A percentile compares a stretch with the other conserved stretches of the same genome.
phyloP scores from a whole-genome alignment of 2,329 filamentous ascomycete genomes.

The Ceratocystis eucalypticola region DNA sequence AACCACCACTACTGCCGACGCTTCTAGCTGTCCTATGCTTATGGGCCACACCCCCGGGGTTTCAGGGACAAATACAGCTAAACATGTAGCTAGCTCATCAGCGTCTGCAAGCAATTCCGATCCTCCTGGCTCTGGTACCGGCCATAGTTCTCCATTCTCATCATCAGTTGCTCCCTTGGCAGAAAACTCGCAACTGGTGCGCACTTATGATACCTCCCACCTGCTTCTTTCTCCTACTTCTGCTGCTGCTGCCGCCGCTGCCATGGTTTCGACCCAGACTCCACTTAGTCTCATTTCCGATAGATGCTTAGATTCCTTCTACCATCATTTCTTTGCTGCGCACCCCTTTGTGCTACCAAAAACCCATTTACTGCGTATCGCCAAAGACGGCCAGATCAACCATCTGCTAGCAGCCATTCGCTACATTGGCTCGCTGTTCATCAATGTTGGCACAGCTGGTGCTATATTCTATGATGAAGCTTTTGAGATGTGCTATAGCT shows the following conservation, averaged over 20 bases:
- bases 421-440: slow-evolving; percentile 43
- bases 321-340: slow-evolving; percentile 42
- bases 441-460: slow-evolving; percentile 35
- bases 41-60: slow-evolving; percentile 29
- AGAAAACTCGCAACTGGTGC: slow-evolving; percentile 32
- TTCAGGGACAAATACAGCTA: slow-evolving; percentile 21
- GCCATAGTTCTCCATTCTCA: slow-evolving; percentile 19
- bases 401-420: slow-evolving; percentile 41
- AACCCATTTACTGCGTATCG: slow-evolving; percentile 34
- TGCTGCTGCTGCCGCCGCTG: slow-evolving; percentile 19
- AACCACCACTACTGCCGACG: slow-evolving; percentile 14
- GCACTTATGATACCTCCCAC: slow-evolving; percentile 23
- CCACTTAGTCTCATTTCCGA: slow-evolving; percentile 32
- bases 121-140: background rate
- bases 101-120: background rate
- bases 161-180: slow-evolving; percentile 21
- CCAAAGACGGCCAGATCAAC: slow-evolving; percentile 35
- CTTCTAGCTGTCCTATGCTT: slow-evolving; percentile 33
- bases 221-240: slow-evolving; percentile 14
- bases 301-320: slow-evolving; percentile 44
- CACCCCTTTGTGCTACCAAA: slow-evolving; percentile 47
- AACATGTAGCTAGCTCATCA: slow-evolving; percentile 16
- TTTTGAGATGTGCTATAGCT: slow-evolving; percentile 36
- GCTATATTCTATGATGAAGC: slow-evolving; percentile 46
- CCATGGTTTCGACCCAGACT: slow-evolving; percentile 22